Base-by-base conservation (phyloP, 192 early-diverging fungal species). In the Coemansia sp. region DNA sequence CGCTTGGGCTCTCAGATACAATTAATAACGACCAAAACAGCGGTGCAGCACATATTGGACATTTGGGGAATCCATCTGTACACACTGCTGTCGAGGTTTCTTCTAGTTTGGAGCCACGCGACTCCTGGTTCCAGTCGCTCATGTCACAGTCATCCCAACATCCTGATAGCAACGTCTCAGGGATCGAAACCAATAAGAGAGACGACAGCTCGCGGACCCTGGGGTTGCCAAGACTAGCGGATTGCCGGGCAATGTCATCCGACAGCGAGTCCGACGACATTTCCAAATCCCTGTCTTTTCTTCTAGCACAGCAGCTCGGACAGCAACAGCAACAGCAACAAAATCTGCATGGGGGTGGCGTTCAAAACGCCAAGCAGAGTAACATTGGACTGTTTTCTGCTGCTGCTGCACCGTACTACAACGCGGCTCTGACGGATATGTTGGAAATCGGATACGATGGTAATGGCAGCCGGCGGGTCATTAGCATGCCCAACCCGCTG, bases 401-500 rank as follows among this genome's bases (percentile, higher is more conserved):
- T 18, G 41, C 56, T 15, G 41, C 48, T 24, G 21, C 36, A 6
- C 45, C 23, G 12, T 43, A 46, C 63, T 60, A 66, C 49, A 60
- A 52, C 49, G 15, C 57, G 12, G 44, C 63, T 20, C 49, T 81
- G 36, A 64, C 53, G 9, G 63, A 75, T 36, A 73, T 82, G 46
- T 65, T 82, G 24, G 71, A 72, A 6, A 75, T 73, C 16, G 71
- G 74, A 2, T 76, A 75, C 26, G 74, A 82, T 59, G 57, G n/a
- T 24, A 38, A 38, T n/a, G 68, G 68, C 35, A 39, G 68, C 24
- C 73, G 74, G 9, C 74, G 74, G 18, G 73, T 82, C 6, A 82
- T 82, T 58, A 82, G 71, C 39, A 76, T 82, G 74, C 79, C 79
- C n/a, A 82, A 75, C 62, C 74, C 79, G 64, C 60, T 82, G 48